Base-by-base conservation (phyloP, 352 stramenopile species). In the Phytophthora boehmeriae region DNA sequence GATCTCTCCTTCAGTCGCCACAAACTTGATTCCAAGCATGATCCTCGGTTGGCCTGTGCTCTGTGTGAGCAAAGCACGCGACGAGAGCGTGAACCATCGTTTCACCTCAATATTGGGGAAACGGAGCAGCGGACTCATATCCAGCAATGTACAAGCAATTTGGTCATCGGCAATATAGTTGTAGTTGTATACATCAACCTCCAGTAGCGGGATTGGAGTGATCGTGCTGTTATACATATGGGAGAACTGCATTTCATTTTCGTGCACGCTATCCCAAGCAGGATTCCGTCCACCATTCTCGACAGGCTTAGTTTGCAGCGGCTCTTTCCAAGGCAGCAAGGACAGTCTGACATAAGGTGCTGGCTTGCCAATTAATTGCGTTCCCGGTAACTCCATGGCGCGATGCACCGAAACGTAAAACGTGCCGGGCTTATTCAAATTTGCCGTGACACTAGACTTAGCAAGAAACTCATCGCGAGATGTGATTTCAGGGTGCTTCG, bases 221-320 rank as follows among this genome's bases (percentile, higher is more conserved):
- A 93, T 94, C 11, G 76, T 86, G 61, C 85, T 93, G 71, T 93
- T 96, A 74, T 93, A 96, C 79, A 93, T 92, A 71, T 96, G 87
- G 28, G 86, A 83, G 41, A 96, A 89, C 20, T 89, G 80, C 80
- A 94, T 89, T 54, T 66, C 73, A 48, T 93, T 94, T 54, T 92
- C 82, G 52, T 94, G 82, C 39, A 73, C 72, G 51, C 54, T 79
- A 35, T 76, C 83, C 85, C 85, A 96, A 20, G 88, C 67, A 17
- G 87, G 87, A 53, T 92, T 84, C 9, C 80, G 80, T 4, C 85
- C 87, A 20, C 87, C 85, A 41, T 78, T 89, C 54, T 94, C 83
- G 13, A 77, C 74, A 1, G 85, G 69, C 47, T 92, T 92, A 0
- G 87, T 96, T 58, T 93, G 85, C 43, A 88, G 68, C 0, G 87